Base-by-base conservation (phyloP, 768 basidiomycete species). In the Collybia sordida region DNA sequence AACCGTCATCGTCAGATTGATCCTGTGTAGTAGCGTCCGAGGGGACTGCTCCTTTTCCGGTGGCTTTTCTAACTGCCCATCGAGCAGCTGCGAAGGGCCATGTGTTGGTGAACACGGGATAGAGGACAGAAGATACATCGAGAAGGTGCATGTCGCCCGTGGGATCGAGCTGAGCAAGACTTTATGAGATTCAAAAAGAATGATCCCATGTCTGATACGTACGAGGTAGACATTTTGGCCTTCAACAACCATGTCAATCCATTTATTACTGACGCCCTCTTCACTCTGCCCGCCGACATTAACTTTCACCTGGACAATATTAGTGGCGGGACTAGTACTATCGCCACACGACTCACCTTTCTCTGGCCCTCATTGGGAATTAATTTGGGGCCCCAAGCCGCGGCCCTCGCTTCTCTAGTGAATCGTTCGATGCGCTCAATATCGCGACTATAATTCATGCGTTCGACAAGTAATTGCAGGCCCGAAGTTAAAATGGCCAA, bases 371-470 rank as follows among this genome's bases (percentile, higher is more conserved):
- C 75, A 21, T 77, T 42, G 1, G 86, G 88, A 14, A 76, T 70
- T 70, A 86, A 65, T 62, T 87, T 90, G 3, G 86, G 77, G 9
- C 93, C 93, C 91, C 92, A 95, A 6, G 93, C 93, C 9, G 83
- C 79, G 35, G 76, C 56, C 49, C 78, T 78, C n/a, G 92, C 93
- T 41, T 84, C 78, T 38, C 59, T 57, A 4, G 81, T 68, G 56
- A 88, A 80, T 36, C 68, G 63, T 28, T 85, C 81, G 34, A 99
- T 82, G 27, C 87, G 81, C 39, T 71, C 71, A 41, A 89, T 60
- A 61, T 97, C 91, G 24, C 80, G 79, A 52, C 72, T 81, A 67
- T 91, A 85, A 63, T 88, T 95, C 54, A 96, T 71, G 47, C 70
- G 72, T 55, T 93, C 90, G 42, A 94, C 79, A 22, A 94, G 54